Percentiles rank a stretch among this genome's conserved stretches.
Evolutionary conservation across 2,329 filamentous ascomycete genomes (phyloP).

Genomic region (Dothiorella sarmentorum): DNA sequence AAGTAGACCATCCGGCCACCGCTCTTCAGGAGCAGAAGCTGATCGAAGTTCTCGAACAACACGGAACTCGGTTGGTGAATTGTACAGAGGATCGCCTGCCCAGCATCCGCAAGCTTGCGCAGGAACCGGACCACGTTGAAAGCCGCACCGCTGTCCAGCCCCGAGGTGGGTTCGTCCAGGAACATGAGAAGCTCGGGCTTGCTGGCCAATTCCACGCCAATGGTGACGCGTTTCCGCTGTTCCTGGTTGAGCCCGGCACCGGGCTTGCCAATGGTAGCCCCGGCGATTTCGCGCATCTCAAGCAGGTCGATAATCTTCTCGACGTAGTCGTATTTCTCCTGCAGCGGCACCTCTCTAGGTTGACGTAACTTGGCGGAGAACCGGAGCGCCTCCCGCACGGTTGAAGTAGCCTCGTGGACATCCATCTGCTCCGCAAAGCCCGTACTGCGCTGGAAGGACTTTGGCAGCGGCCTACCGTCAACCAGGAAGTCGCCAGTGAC

Average conservation of each 20-base stretch:
- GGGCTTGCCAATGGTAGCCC: slow-evolving; percentile 59
- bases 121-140: slow-evolving; percentile 64
- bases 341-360: slow-evolving; percentile 51
- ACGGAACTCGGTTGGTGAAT: slow-evolving; percentile 69
- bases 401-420: slow-evolving; percentile 63
- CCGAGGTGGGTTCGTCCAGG: slow-evolving; percentile 65
- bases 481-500: slow-evolving; percentile 46
- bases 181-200: slow-evolving; percentile 66
- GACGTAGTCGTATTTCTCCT: slow-evolving; percentile 66
- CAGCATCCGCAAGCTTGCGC: slow-evolving; percentile 61
- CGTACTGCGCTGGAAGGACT: slow-evolving; percentile 51
- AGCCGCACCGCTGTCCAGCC: slow-evolving; percentile 64
- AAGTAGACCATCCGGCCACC: slow-evolving; percentile 67
- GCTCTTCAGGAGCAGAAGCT: slow-evolving; percentile 60
- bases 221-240: slow-evolving; percentile 68
- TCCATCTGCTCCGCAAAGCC: slow-evolving; percentile 63
- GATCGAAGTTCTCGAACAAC: slow-evolving; percentile 65
- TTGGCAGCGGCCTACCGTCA: slow-evolving; percentile 35
- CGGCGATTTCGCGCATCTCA: slow-evolving; percentile 65
- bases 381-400: slow-evolving; percentile 62
- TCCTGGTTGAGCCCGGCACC: slow-evolving; percentile 56
- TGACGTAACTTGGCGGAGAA: slow-evolving; percentile 66
- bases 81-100: slow-evolving; percentile 66
- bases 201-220: slow-evolving; percentile 66
- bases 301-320: slow-evolving; percentile 61